Evolutionary conservation across 2,329 filamentous ascomycete species (phyloP).

Genomic region (Paraphaeosphaeria sporulosa): DNA sequence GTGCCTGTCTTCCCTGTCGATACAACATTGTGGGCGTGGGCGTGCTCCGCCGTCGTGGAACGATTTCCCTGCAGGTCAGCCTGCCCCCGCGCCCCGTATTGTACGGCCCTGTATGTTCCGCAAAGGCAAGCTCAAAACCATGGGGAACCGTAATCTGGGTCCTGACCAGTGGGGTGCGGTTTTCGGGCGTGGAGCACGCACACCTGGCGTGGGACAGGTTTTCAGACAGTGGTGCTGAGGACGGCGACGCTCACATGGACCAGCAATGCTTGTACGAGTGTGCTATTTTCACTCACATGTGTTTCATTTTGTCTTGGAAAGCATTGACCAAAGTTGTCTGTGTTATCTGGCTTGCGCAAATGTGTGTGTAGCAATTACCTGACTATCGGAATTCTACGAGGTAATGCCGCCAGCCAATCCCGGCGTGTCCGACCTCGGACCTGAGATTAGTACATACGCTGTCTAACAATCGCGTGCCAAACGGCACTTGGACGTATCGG

Average conservation of each 20-base stretch:
- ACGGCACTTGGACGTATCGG: neutral
- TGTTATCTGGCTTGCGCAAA: neutral
- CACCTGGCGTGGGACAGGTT: constrained; percentile 8
- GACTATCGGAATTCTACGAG: neutral
- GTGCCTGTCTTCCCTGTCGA: neutral
- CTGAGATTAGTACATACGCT: constrained; percentile 6
- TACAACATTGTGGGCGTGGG: constrained; percentile 1
- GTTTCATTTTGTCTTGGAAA: neutral
- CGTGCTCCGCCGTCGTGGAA: constrained; percentile 15
- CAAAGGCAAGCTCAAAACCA: constrained; percentile 1
- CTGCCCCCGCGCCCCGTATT: constrained; percentile 23
- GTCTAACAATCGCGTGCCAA: constrained; percentile 5
- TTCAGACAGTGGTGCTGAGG: neutral
- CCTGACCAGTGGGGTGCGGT: constrained; percentile 8
- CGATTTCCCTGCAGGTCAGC: constrained; percentile 30
- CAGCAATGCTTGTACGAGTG: neutral
- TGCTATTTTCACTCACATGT: neutral
- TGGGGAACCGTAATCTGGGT: constrained; percentile 5
- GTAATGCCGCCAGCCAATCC: neutral
- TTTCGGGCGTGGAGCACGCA: neutral
- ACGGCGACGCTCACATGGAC: neutral
- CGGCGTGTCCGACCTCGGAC: constrained; percentile 6
- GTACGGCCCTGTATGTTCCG: neutral
- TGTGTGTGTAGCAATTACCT: neutral
- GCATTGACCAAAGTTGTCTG: neutral